A percentile compares a stretch with the other conserved stretches of the same genome.
Evolutionary conservation across 805 yeast species (phyloP).

Genomic region (Metschnikowia rubicola): DNA sequence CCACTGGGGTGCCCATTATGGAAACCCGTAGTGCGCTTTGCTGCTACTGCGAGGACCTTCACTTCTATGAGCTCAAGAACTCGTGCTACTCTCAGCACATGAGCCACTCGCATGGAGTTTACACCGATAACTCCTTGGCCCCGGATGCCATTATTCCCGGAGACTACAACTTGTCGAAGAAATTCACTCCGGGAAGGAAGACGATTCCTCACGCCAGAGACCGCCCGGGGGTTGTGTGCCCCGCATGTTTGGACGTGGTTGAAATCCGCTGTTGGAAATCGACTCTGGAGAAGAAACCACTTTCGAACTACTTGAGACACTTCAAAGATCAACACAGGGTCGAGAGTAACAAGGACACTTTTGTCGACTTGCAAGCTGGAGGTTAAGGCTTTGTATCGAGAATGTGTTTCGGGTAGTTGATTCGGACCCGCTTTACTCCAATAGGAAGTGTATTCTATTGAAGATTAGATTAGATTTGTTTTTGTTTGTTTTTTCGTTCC

Average conservation of each 20-base stretch:
- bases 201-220: slow-evolving; percentile 21
- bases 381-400: no score
- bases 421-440: no score
- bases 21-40: no score
- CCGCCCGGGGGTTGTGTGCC: slow-evolving; percentile 29
- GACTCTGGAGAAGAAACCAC: slow-evolving; percentile 15
- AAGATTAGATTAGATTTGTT: no score
- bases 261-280: slow-evolving; percentile 21
- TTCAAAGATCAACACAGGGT: slow-evolving; percentile 16
- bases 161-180: slow-evolving; percentile 20
- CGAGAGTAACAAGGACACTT: slow-evolving; percentile 6
- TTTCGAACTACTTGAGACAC: slow-evolving; percentile 19
- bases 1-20: no score
- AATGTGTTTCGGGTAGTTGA: no score
- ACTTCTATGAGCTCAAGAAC: no score
- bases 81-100: no score
- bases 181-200: slow-evolving; percentile 16
- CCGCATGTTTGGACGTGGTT: slow-evolving; percentile 24
- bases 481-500: no score
- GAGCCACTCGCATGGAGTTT: not conserved
- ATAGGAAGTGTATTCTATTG: no score
- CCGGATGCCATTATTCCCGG: slow-evolving; percentile 30
- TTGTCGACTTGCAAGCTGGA: slow-evolving; percentile 3
- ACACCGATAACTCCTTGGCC: slow-evolving; percentile 24
- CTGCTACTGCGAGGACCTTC: no score